phyloP scores from a whole-genome alignment of 2,329 filamentous ascomycete species.

The Pleoardoris graminearum region DNA sequence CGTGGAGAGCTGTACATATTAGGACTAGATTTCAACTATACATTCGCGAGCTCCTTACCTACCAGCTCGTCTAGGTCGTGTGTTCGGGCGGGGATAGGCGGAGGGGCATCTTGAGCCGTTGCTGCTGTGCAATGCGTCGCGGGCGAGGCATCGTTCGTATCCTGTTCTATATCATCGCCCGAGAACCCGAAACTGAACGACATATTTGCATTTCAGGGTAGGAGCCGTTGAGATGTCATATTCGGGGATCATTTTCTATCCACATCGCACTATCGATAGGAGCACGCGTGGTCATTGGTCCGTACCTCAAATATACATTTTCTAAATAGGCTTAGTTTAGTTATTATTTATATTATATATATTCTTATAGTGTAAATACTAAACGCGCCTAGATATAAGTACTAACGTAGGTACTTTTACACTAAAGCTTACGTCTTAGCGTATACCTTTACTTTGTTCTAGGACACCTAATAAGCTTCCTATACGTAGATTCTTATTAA shows the following conservation, averaged over 20 bases:
- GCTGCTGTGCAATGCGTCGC: slow-evolving; percentile 7
- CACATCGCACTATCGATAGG: slow-evolving; percentile 27
- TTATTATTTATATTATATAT: no score
- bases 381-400: no score
- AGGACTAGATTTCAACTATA: slow-evolving; percentile 1
- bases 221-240: slow-evolving; percentile 3
- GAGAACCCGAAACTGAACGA: slow-evolving; percentile 62
- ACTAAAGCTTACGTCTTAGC: no score
- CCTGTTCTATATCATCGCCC: slow-evolving; percentile 61
- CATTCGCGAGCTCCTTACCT: slow-evolving; percentile 24
- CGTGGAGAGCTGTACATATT: slow-evolving; percentile 51
- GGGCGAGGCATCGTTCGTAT: slow-evolving; percentile 42
- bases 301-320: slow-evolving; percentile 22
- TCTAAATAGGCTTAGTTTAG: no score
- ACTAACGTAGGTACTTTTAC: no score
- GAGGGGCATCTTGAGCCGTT: slow-evolving; percentile 24
- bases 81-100: slow-evolving; percentile 43
- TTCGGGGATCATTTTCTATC: slow-evolving; percentile 16
- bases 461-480: no score
- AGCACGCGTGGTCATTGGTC: slow-evolving; percentile 7
- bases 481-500: no score
- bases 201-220: slow-evolving; percentile 21
- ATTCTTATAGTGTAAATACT: no score
- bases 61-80: slow-evolving; percentile 55
- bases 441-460: no score